Evolutionary conservation across 2,329 filamentous ascomycete species (phyloP), one percentile per base, ranked within the genome.

Genomic region (Dryadomyces quercus-mongolicae): DNA sequence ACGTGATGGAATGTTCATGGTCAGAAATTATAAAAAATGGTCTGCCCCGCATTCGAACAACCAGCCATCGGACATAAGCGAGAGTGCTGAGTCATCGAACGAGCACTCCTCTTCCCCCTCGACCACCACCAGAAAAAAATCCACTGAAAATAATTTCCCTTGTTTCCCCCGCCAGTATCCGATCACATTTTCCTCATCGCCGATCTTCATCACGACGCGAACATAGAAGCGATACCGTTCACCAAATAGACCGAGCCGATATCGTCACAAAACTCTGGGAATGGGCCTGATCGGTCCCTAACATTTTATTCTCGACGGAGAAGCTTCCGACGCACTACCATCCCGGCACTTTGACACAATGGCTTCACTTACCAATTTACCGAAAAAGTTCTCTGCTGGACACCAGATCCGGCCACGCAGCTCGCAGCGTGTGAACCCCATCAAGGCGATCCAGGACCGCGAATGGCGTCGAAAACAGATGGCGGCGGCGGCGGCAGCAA

Each of bases 381-480:
- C 60, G 1, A 62, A 62, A 49, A 62, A 62, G 40, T 60, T 60
- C 31, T 45, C 57, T 16, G 22, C 53, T 13, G 57, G 58, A 15
- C 57, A 60, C 47, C 60, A 58, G 56, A 62, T 62, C 50, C 59
- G 59, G 21, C 60, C 60, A 2, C 57, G 57, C 12, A 58, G 60
- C 18, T 57, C 58, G 5, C 53, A 58, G 12, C 58, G 72, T 46
- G 64, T 74, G n/a, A 76, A 75, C 54, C 68, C 73, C 20, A 68
- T 73, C 56, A 73, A 75, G 54, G 75, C 75, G 49, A 73, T 79
- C 64, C 72, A 75, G 52, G 75, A 79, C 60, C 72, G 73, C 43
- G 70, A 74, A 59, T 72, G 74, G 62, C 69, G 71, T 18, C 71
- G 71, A 51, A 61, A 63, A 50, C 62, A 63, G 54, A 67, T 70